A percentile compares a stretch with the other conserved stretches of the same genome.
These are phyloP conservation scores for Trichoderma simmonsii DNA, from an alignment of 2,329 filamentous ascomycete species.

Conservation along the genomic window DNA sequence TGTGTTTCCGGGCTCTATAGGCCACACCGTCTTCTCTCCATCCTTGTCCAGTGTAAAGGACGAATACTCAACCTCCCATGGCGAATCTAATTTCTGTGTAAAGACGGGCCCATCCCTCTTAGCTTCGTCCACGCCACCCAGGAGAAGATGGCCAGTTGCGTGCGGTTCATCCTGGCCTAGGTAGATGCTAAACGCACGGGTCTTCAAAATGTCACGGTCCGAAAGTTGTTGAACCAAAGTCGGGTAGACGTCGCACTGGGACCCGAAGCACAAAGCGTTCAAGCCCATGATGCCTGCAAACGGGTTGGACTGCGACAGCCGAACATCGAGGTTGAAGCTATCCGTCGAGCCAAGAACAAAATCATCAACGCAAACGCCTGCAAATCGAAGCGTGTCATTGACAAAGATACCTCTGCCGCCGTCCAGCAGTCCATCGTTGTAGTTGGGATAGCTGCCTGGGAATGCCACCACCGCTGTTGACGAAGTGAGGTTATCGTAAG, in stretches of 20 bases:
- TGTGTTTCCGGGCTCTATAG: background rate
- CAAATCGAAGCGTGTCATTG: background rate
- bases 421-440: background rate
- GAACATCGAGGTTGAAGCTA: background rate
- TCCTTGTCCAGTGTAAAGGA: background rate
- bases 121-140: background rate
- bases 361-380: background rate
- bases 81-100: background rate
- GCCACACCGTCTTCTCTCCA: background rate
- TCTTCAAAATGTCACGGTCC: background rate
- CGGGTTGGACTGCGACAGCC: background rate
- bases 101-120: background rate
- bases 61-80: slow-evolving; percentile 2
- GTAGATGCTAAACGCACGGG: slow-evolving; percentile 6
- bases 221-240: slow-evolving; percentile 3
- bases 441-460: background rate
- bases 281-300: slow-evolving; percentile 1
- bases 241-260: background rate
- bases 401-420: background rate
- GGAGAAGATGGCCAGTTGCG: background rate
- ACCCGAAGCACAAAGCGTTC: background rate
- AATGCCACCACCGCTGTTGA: background rate
- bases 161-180: background rate
- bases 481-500: slow-evolving; percentile 2
- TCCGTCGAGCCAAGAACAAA: background rate